phyloP scores from a whole-genome alignment of 2,329 filamentous ascomycete species.

The Ophiocordyceps camponoti-floridani region DNA sequence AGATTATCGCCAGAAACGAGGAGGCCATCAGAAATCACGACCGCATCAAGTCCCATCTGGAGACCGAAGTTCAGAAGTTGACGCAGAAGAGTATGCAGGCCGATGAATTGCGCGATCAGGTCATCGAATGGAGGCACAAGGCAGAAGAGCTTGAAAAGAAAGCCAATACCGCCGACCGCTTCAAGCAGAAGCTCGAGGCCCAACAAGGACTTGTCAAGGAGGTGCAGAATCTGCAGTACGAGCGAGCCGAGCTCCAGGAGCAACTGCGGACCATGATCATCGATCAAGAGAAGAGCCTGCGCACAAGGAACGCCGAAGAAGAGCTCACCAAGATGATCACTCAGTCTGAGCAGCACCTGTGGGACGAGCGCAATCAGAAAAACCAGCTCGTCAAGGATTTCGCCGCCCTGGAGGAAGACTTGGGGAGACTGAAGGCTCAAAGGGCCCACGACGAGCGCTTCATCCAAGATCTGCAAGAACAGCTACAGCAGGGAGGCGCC shows the following conservation, averaged over 20 bases:
- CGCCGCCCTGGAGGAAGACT: constrained; percentile 25
- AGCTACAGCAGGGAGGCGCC: constrained; percentile 23
- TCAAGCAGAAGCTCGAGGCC: constrained; percentile 43
- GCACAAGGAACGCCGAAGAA: constrained; percentile 18
- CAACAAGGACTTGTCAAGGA: constrained; percentile 37
- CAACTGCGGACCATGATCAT: constrained; percentile 21
- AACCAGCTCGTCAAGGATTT: constrained; percentile 27
- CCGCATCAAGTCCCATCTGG: constrained; percentile 30
- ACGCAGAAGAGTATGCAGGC: constrained; percentile 27
- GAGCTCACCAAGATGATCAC: constrained; percentile 22
- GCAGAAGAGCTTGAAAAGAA: constrained; percentile 41
- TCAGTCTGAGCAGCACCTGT: constrained; percentile 21
- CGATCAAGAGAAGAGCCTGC: constrained; percentile 15
- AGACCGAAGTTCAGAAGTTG: constrained; percentile 32
- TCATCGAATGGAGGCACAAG: constrained; percentile 39
- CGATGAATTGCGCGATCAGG: constrained; percentile 37
- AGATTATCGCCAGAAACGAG: constrained; percentile 47
- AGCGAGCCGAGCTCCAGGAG: constrained; percentile 33
- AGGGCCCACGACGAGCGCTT: constrained; percentile 31
- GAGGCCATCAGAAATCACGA: constrained; percentile 28
- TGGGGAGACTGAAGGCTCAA: constrained; percentile 27
- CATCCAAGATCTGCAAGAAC: constrained; percentile 42
- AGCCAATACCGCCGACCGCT: constrained; percentile 43
- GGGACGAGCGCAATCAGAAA: constrained; percentile 26
- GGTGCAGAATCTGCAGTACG: constrained; percentile 34